These are phyloP conservation scores for Penicillium parvum DNA, from an alignment of 495 filamentous ascomycete genomes.

Conservation along the genomic window DNA sequence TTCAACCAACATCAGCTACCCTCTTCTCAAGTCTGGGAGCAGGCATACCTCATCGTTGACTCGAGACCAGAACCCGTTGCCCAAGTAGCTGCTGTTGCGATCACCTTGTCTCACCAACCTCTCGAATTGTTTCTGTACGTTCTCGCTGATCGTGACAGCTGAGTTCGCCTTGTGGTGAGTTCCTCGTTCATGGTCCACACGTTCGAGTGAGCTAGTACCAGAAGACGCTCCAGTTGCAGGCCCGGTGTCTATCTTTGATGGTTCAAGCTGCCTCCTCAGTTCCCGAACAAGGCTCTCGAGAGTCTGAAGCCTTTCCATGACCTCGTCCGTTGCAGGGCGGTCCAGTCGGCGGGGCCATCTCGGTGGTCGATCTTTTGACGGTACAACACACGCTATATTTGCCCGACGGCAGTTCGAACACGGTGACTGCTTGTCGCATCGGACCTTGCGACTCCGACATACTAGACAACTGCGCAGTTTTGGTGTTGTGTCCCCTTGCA, in stretches of 20 bases:
- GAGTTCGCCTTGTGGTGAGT: neutral
- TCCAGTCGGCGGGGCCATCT: constrained; percentile 50
- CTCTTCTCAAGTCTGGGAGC: neutral
- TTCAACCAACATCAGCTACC: constrained; percentile 11
- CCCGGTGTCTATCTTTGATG: constrained; percentile 27
- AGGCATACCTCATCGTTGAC: constrained; percentile 49
- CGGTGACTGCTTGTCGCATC: constrained; percentile 63
- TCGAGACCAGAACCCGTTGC: constrained; percentile 50
- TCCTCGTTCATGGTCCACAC: constrained; percentile 5
- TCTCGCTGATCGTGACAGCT: constrained; percentile 3
- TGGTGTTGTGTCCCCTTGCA: neutral
- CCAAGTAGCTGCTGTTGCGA: constrained; percentile 43
- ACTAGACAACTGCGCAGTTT: constrained; percentile 53
- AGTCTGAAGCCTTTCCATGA: constrained; percentile 49
- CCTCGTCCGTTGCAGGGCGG: constrained; percentile 30
- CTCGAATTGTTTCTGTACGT: constrained; percentile 34
- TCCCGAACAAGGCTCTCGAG: constrained; percentile 55
- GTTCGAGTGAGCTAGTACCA: constrained; percentile 13
- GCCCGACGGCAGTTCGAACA: constrained; percentile 64
- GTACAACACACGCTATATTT: constrained; percentile 53
- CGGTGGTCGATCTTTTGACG: constrained; percentile 41
- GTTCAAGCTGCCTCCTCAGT: constrained; percentile 48
- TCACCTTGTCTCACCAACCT: constrained; percentile 40
- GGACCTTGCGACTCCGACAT: constrained; percentile 60
- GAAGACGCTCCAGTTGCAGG: constrained; percentile 15